Evolutionary conservation across 441 rosid genomes (phyloP).

Genomic region (Capsella rubella): DNA sequence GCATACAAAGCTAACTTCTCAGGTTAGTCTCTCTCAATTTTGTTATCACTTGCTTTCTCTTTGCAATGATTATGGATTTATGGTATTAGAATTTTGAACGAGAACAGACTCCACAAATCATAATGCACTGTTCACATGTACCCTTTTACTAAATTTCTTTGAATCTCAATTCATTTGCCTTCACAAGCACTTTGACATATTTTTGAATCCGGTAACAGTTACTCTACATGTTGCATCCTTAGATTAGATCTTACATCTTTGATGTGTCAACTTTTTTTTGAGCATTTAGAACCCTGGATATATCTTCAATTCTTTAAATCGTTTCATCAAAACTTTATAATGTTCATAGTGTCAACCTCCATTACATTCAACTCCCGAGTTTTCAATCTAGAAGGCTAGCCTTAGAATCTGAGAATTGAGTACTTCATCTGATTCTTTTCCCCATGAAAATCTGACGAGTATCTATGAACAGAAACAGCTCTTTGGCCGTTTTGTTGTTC

Average conservation of each 20-base stretch:
- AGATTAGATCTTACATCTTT: neutral
- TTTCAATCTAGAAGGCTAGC: neutral
- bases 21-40: slow-evolving; percentile 47
- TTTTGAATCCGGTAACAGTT: neutral
- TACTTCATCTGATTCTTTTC: neutral
- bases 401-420: neutral
- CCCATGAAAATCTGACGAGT: neutral
- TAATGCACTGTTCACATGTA: neutral
- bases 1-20: slow-evolving; percentile 91
- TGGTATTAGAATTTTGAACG: slow-evolving; percentile 3
- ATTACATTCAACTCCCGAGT: neutral
- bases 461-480: neutral
- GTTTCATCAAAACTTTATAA: neutral
- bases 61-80: neutral
- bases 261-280: neutral
- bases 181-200: slow-evolving; percentile 1
- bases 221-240: slow-evolving; percentile 8
- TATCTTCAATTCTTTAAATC: neutral
- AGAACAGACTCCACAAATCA: neutral
- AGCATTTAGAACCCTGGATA: neutral
- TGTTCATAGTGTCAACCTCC: neutral
- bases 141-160: neutral
- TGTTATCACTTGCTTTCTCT: slow-evolving; percentile 9
- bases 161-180: slow-evolving; percentile 7
- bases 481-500: neutral